A percentile compares a stretch with the other conserved stretches of the same genome.
Evolutionary conservation across 257 asterid species (phyloP).

Genomic region (Solanum corneliomulleri): DNA sequence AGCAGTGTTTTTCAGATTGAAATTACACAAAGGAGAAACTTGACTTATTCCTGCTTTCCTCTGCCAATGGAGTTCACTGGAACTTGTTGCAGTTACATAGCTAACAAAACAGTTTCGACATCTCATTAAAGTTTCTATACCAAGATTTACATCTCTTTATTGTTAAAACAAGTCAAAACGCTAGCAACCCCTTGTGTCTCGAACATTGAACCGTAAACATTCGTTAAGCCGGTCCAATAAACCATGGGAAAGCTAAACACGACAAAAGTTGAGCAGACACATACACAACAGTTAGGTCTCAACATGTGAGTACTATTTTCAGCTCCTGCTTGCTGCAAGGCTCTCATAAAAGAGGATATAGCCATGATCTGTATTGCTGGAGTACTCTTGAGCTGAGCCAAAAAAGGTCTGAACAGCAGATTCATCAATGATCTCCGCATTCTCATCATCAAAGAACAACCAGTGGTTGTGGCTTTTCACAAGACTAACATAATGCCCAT

Average conservation of each 20-base stretch:
- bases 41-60: not conserved
- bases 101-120: not conserved
- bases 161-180: not conserved
- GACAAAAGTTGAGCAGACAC: not conserved
- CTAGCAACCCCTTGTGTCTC: not conserved
- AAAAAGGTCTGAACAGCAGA: slow-evolving; percentile 81
- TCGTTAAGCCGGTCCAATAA: not conserved
- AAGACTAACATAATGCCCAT: slow-evolving; percentile 82
- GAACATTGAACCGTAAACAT: not conserved
- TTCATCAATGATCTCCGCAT: slow-evolving; percentile 79
- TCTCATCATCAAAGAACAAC: slow-evolving; percentile 77
- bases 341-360: slow-evolving; percentile 75
- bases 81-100: not conserved
- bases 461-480: slow-evolving; percentile 89
- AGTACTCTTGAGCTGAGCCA: slow-evolving; percentile 81
- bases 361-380: slow-evolving; percentile 76
- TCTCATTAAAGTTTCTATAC: not conserved
- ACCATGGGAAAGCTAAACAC: not conserved
- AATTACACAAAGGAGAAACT: not conserved
- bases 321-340: not conserved
- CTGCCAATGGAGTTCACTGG: not conserved
- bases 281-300: not conserved
- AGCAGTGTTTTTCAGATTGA: not conserved
- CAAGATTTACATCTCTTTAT: slow-evolving; percentile 12
- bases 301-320: not conserved